phyloP scores from a whole-genome alignment of 192 early-diverging fungal genomes.

The Podila epigama region DNA sequence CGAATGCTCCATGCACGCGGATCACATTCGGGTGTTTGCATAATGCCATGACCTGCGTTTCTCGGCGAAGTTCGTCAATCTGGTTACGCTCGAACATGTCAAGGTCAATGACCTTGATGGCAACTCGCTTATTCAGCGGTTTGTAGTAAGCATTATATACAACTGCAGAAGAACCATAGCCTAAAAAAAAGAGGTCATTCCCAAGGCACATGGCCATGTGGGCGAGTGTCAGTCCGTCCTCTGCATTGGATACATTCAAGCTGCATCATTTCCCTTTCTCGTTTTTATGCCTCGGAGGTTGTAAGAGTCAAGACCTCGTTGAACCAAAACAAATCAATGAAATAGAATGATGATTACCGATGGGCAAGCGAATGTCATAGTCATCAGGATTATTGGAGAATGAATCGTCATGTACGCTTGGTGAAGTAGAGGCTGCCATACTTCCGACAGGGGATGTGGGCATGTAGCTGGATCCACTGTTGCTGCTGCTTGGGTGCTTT shows the following conservation, averaged over 20 bases:
- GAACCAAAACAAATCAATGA: too few relatives aligned
- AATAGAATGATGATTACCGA: conserved; percentile 13
- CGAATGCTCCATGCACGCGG: conserved; percentile 86
- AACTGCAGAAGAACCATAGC: conserved; percentile 87
- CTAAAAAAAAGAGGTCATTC: conserved; percentile 41
- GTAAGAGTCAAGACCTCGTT: too few relatives aligned
- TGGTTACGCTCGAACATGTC: conserved; percentile 92
- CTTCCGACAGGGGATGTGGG: conserved; percentile 21
- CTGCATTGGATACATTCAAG: too few relatives aligned
- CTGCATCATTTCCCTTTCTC: too few relatives aligned
- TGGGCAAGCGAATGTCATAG: conserved; percentile 41
- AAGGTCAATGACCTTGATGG: conserved; percentile 88
- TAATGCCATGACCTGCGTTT: conserved; percentile 86
- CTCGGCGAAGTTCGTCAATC: conserved; percentile 88
- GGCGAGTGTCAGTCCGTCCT: neutral
- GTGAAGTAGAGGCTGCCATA: conserved; percentile 1
- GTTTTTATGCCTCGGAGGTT: too few relatives aligned
- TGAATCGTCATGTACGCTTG: conserved; percentile 12
- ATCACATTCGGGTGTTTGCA: conserved; percentile 87
- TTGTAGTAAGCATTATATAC: conserved; percentile 84
- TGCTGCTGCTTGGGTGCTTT: conserved; percentile 22
- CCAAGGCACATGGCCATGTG: neutral
- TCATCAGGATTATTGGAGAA: conserved; percentile 49
- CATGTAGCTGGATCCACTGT: conserved; percentile 15
- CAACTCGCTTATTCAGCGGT: conserved; percentile 71